Conservation (phyloP, 768 basidiomycete genomes). For the Pleurotus sapidus region DNA sequence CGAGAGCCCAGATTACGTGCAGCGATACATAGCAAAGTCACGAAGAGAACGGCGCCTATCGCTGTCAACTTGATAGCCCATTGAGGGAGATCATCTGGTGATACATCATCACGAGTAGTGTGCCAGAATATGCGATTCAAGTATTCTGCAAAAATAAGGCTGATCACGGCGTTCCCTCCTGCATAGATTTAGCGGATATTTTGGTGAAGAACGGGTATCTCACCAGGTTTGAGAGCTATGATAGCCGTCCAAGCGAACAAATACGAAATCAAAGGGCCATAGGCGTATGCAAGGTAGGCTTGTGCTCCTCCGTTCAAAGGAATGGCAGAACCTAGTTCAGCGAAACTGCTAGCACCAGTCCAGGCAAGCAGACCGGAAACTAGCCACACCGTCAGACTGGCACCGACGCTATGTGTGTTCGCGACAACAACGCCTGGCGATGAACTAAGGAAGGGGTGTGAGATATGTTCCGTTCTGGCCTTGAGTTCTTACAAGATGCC, state of each 20-base stretch:
- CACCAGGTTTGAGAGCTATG: conserved; percentile 82
- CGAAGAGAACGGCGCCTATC: conserved; percentile 61
- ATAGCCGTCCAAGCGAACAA: conserved; percentile 96
- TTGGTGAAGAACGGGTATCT: conserved; percentile 10
- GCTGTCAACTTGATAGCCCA: conserved; percentile 93
- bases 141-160: conserved; percentile 91
- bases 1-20: conserved; percentile 76
- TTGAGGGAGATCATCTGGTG: conserved; percentile 78
- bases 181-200: conserved; percentile 1
- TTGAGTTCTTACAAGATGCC: conserved; percentile 76
- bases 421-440: conserved; percentile 91
- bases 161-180: conserved; percentile 82
- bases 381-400: conserved; percentile 85
- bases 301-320: conserved; percentile 73
- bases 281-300: conserved; percentile 86
- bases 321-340: conserved; percentile 88
- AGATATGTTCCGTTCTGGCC: not conserved
- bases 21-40: conserved; percentile 77
- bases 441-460: conserved; percentile 46
- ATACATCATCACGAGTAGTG: conserved; percentile 63
- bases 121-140: conserved; percentile 87
- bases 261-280: conserved; percentile 83
- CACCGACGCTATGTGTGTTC: conserved; percentile 86
- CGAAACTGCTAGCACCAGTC: conserved; percentile 95
- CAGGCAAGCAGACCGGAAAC: conserved; percentile 82